Base-by-base conservation (phyloP, 116 monocot species). In the Zostera marina region DNA sequence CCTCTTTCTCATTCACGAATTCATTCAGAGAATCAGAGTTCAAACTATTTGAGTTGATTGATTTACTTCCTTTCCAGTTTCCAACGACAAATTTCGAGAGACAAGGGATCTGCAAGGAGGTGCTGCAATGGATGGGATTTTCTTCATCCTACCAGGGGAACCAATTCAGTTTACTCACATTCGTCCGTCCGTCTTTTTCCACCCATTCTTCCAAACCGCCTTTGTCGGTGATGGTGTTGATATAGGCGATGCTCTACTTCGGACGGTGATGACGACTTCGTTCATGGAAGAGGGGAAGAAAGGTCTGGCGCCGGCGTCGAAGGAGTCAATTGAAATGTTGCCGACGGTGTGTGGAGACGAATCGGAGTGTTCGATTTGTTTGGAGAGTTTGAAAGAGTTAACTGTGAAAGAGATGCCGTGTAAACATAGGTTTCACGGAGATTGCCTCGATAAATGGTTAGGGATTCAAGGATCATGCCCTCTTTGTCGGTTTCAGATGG, bases 331-430 rank as follows among this genome's bases (percentile, higher is more conserved):
- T 24, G 78, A 73, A 49, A 70, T 78, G 59, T 9, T 83, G 73
- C 60, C 25, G 68, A 20, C 32, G 42, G 74, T 84, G 49, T 51
- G 65, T 4, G 44, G 59, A 1, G 67, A 52, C 12, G 70, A 20
- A 41, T 53, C 58, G 61, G 87, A 87, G 63, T 88, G 84, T 22
- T 22, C 73, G 19, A 70, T 88, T 20, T 83, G 88, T 41, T 43
- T 82, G 47, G 82, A 78, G 2, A 53, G n/a, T 46, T 11, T 69
- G 53, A 23, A 9, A 47, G 55, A 11, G 75, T 22, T 9, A 49
- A 57, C 15, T 56, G 72, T 71, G 68, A 89, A 76, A 78, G 84
- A 73, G 75, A 81, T 84, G 84, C 79, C 82, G 4, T 91, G 91
- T 42, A 16, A 52, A 72, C 91, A 91, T 22, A 64, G 72, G 65